Conservation (phyloP, 2,329 filamentous ascomycete species). For the Botrytis fabae region DNA sequence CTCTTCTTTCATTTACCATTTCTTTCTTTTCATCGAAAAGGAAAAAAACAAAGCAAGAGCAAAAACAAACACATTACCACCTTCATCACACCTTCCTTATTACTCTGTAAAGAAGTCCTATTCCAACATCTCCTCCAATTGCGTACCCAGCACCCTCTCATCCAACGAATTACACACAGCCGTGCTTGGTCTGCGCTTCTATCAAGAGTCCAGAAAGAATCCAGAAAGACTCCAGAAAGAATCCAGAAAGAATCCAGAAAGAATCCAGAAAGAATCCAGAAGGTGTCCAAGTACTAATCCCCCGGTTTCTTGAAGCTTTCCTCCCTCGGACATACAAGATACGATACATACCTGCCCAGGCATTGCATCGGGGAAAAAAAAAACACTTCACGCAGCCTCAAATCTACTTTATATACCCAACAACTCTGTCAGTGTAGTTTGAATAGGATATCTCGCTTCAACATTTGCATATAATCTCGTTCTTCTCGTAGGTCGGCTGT, state of each 20-base stretch:
- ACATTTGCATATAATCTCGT: neutral
- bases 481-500: neutral
- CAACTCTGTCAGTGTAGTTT: neutral
- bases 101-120: neutral
- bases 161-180: neutral
- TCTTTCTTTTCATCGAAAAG: neutral
- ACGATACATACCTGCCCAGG: neutral
- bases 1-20: neutral
- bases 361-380: neutral
- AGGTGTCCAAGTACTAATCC: neutral
- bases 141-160: neutral
- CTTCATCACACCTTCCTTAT: neutral
- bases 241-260: neutral
- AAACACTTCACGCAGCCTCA: neutral
- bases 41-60: neutral
- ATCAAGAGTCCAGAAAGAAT: no score
- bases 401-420: neutral
- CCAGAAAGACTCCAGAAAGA: no score
- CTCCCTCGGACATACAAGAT: neutral
- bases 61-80: neutral
- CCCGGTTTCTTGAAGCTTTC: neutral
- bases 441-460: neutral
- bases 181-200: neutral
- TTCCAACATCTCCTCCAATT: neutral
- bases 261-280: neutral